A percentile compares a stretch with the other conserved stretches of the same genome.
Evolutionary conservation across 2,329 filamentous ascomycete genomes (phyloP).

Genomic region (Escovopsis sp.): DNA sequence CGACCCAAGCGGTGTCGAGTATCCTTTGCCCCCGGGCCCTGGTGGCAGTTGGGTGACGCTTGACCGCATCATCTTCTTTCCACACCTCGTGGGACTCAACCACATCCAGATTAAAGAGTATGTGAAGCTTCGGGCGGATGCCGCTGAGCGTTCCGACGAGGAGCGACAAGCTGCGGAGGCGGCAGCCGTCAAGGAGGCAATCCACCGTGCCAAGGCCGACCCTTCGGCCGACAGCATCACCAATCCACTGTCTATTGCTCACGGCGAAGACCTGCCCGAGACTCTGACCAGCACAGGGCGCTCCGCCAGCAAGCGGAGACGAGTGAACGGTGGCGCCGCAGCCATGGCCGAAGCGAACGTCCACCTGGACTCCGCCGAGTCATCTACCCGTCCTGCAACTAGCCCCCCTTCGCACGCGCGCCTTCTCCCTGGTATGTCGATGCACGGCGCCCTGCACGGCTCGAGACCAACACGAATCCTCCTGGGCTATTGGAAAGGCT

Average conservation of each 20-base stretch:
- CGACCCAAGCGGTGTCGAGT: slow-evolving; percentile 29
- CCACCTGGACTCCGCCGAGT: slow-evolving; percentile 8
- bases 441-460: slow-evolving; percentile 30
- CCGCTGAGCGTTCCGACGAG: slow-evolving; percentile 21
- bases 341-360: slow-evolving; percentile 17
- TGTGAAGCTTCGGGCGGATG: slow-evolving; percentile 36
- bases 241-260: slow-evolving; percentile 32
- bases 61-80: slow-evolving; percentile 42
- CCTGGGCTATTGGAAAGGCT: slow-evolving; percentile 45
- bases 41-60: slow-evolving; percentile 52
- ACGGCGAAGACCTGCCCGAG: slow-evolving; percentile 34
- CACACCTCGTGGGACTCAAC: slow-evolving; percentile 39
- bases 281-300: slow-evolving; percentile 11
- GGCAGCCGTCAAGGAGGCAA: slow-evolving; percentile 31
- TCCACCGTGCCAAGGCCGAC: slow-evolving; percentile 27
- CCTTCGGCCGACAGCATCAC: slow-evolving; percentile 28
- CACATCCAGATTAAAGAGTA: slow-evolving; percentile 48
- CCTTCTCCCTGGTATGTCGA: slow-evolving; percentile 1
- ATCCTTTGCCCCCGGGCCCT: slow-evolving; percentile 39
- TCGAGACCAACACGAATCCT: slow-evolving; percentile 43
- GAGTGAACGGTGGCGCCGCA: slow-evolving; percentile 23
- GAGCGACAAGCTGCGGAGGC: slow-evolving; percentile 15
- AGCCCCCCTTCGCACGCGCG: slow-evolving; percentile 8
- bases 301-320: slow-evolving; percentile 33
- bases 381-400: slow-evolving; percentile 4